These are phyloP conservation scores for Inga leiocalycina DNA, from an alignment of 306 rosid genomes.

Conservation along the genomic window DNA sequence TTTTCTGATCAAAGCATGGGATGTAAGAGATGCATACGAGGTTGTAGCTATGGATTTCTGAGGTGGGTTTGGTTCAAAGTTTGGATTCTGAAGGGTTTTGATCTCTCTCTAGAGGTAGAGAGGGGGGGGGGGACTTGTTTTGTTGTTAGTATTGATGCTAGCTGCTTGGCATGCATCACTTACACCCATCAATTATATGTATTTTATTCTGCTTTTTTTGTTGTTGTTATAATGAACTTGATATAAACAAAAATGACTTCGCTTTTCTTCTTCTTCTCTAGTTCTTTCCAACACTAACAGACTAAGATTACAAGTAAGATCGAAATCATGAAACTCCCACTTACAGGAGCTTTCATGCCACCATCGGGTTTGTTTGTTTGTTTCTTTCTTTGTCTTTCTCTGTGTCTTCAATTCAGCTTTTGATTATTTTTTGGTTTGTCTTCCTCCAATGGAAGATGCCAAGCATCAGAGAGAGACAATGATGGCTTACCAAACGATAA, in stretches of 20 bases:
- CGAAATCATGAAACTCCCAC: too few relatives aligned
- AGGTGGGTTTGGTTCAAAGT: conserved; percentile 37
- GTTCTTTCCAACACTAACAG: neutral
- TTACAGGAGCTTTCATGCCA: neutral
- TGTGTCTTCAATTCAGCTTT: conserved; percentile 33
- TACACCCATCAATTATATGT: conserved; percentile 77
- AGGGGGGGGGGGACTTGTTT: neutral
- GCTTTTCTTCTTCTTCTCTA: neutral
- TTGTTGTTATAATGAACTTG: conserved; percentile 34
- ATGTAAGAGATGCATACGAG: conserved; percentile 99
- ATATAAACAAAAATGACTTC: conserved; percentile 38
- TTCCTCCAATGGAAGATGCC: conserved; percentile 42
- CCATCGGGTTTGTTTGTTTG: neutral
- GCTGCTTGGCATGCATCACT: conserved; percentile 94
- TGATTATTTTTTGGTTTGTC: conserved; percentile 18
- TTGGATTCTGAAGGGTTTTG: conserved; percentile 23
- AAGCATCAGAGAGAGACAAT: conserved; percentile 39
- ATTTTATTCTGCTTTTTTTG: conserved; percentile 25
- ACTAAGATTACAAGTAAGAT: too few relatives aligned
- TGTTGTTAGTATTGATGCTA: conserved; percentile 38
- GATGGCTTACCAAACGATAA: conserved; percentile 40
- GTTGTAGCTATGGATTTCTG: conserved; percentile 38
- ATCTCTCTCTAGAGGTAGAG: neutral
- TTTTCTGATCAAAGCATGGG: conserved; percentile 56
- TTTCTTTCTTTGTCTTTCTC: conserved; percentile 2